Evolutionary conservation across 768 basidiomycete species (phyloP), one percentile per base, ranked within the genome.

Genomic region (Candolleomyces efflorescens): DNA sequence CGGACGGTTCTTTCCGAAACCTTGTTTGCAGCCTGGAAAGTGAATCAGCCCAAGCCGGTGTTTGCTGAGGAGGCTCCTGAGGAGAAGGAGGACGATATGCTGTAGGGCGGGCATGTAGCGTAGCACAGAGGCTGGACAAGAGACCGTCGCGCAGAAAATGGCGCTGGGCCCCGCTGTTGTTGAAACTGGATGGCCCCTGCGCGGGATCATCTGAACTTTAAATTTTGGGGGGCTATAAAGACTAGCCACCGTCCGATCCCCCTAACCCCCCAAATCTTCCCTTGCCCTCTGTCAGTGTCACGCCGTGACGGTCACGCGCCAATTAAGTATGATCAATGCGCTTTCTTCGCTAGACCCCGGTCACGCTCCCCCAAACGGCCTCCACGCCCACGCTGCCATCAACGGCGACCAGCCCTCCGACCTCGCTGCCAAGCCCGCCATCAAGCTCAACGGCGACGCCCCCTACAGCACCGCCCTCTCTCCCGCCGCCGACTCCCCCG

Each of bases 31-130:
- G 92, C 93, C 39, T 94, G 93, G 92, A 82, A 79, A 73, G 72
- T 77, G 65, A 94, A 88, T 73, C 92, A 95, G 69, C 92, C 94
- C 55, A 84, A 86, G 69, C 84, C 93, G 0, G 90, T 96, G 59
- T 95, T 95, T 69, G 83, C 85, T 50, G 75, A 84, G 59, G 81
- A 81, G 64, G 76, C 81, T 54, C 79, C 82, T 62, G 82, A 85
- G 60, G 78, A 82, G 58, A 82, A 85, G 60, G 77, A 81, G 60
- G 80, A 83, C 65, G 70, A 75, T 67, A 75, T 64, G 59, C 10
- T 55, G 61, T 63, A 65, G 59, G 38, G 44, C n/a, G 23, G 59
- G 44, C 57, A 62, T 63, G 48, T 53, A 62, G 53, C 43, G 48
- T 37, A 55, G 54, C 51, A 49, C 54, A 59, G 55, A 56, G 54